Evolutionary conservation across 768 basidiomycete species (phyloP), one percentile per base, ranked within the genome.

Genomic region (Asterophora parasitica): DNA sequence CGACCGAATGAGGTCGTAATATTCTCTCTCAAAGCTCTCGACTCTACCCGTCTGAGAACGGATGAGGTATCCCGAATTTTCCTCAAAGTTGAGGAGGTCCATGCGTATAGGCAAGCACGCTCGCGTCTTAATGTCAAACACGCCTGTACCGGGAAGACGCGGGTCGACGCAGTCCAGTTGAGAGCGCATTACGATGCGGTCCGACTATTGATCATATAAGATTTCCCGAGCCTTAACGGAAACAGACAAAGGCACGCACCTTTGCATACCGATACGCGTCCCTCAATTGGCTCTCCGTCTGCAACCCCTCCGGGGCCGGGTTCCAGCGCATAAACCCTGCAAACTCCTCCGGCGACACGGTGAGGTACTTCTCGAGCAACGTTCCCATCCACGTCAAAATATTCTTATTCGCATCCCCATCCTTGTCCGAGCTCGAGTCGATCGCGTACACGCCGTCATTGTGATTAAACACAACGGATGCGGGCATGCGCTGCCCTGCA

Each of bases 121-220:
- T 39, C 95, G 80, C 0, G 95, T 97, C 66, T 99, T 99, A 67
- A 98, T 83, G 61, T 99, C 95, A 57, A 99, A 99, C 1, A 94
- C 83, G 23, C 92, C 92, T 0, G 83, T 85, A 1, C 92, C 93
- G 4, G 94, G 94, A 26, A 98, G 68, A 35, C 88, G 76, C 10
- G 66, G 56, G 58, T 97, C 89, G 1, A 81, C 68, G 55, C 93
- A 92, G 60, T 99, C 95, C 5, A 99, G 76, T 62, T 99, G 95
- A 0, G 94, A 95, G 11, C 95, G 88, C 86, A 97, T 92, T 19
- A 97, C 70, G 52, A 96, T 83, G 8, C 71, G 72, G 9, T 73
- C 65, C 4, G 78, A 77, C 81, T 83, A 12, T 31, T 2, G 3
- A 31, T 4, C 30, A 31, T 10, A 8, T 31, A 4, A 12, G 2